Conservation (phyloP, 208 protist genomes). For the Balamuthia mandrillaris region DNA sequence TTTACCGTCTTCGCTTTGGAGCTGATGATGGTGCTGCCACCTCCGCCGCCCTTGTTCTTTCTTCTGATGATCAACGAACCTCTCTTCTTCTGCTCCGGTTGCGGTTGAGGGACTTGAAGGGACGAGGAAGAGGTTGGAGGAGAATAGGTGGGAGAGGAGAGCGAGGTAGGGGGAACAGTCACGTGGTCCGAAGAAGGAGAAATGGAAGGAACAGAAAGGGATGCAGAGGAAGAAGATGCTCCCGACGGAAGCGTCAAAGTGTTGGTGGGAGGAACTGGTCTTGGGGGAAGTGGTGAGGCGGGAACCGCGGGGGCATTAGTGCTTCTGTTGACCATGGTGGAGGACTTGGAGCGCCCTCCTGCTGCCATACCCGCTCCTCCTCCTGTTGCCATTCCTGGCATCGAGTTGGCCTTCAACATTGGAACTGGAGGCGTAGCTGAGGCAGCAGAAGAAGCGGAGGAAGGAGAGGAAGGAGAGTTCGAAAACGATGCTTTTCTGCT, state of each 20-base stretch:
- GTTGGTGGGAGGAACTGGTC: background rate
- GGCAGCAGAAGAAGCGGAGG: background rate
- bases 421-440: too few species aligned
- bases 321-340: too few species aligned
- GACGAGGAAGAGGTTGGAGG: background rate
- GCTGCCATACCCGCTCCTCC: too few species aligned
- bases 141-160: too few species aligned
- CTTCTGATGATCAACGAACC: background rate
- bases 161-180: too few species aligned
- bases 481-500: too few species aligned
- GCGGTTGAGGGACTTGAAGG: background rate
- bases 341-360: too few species aligned
- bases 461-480: background rate
- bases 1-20: background rate
- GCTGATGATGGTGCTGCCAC: background rate
- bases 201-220: background rate
- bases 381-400: too few species aligned
- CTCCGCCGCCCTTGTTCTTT: background rate
- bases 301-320: background rate
- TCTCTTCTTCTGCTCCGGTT: background rate
- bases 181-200: too few species aligned
- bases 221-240: background rate
- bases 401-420: too few species aligned
- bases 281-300: background rate
- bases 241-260: background rate